Conservation (phyloP, 306 rosid genomes). For the Spatholobus suberectus region DNA sequence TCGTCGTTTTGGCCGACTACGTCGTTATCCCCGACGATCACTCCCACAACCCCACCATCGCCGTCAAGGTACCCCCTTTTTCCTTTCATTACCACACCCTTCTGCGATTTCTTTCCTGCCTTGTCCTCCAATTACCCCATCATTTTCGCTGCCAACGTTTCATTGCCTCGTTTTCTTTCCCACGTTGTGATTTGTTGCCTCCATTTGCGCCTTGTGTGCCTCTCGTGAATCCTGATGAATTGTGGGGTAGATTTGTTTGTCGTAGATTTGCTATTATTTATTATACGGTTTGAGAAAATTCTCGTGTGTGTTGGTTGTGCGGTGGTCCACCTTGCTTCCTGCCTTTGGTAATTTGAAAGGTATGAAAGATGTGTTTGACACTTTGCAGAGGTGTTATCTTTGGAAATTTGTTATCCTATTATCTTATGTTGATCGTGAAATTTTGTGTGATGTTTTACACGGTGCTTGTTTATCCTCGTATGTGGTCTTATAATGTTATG, state of each 20-base stretch:
- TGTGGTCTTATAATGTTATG: background rate
- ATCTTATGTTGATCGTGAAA: background rate
- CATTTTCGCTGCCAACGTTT: background rate
- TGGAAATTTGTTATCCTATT: background rate
- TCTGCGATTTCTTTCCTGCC: background rate
- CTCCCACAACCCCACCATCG: conserved; percentile 58
- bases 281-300: conserved; percentile 25
- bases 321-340: background rate
- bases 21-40: conserved; percentile 63
- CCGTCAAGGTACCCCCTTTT: conserved; percentile 67
- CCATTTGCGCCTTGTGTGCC: too few relatives aligned
- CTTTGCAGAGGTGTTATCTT: background rate
- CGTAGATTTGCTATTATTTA: background rate
- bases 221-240: background rate
- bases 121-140: conserved; percentile 3
- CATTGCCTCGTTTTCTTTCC: background rate
- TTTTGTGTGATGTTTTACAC: background rate
- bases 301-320: background rate
- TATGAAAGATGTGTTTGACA: background rate
- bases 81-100: background rate
- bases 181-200: background rate
- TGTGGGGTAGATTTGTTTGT: background rate
- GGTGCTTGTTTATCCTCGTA: background rate
- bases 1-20: conserved; percentile 91
- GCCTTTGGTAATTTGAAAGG: conserved; percentile 13